phyloP scores from a whole-genome alignment of 805 yeast genomes.

The Cephaloascus fragrans region DNA sequence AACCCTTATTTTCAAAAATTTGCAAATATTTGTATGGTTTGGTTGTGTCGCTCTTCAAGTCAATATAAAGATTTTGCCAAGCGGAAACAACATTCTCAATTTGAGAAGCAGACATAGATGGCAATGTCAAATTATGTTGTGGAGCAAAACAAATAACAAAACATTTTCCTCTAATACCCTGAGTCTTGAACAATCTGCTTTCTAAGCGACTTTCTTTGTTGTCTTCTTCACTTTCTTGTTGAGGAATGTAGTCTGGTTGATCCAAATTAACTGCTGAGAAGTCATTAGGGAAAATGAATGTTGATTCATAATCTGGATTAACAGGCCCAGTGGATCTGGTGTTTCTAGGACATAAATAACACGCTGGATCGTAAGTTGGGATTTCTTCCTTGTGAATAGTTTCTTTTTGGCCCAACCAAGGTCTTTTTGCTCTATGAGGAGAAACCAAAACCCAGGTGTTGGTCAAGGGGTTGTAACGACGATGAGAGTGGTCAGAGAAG shows the following conservation, averaged over 20 bases:
- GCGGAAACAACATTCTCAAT: conserved; percentile 42
- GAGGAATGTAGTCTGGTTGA: conserved; percentile 34
- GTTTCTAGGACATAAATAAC: conserved; percentile 70
- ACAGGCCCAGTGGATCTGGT: conserved; percentile 48
- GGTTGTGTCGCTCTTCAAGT: conserved; percentile 24
- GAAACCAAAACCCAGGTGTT: conserved; percentile 62
- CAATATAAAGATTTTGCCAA: conserved; percentile 47
- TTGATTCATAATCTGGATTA: conserved; percentile 47
- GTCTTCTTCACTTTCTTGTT: conserved; percentile 7
- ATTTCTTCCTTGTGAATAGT: conserved; percentile 25
- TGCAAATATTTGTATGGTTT: conserved; percentile 47
- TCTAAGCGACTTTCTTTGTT: conserved; percentile 15
- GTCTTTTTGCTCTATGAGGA: conserved; percentile 70
- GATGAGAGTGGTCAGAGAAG: conserved; percentile 51
- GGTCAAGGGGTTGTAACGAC: conserved; percentile 63
- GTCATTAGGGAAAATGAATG: conserved; percentile 59
- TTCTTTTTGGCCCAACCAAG: conserved; percentile 75
- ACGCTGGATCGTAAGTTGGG: conserved; percentile 52
- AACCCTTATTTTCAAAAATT: conserved; percentile 70
- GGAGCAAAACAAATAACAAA: conserved; percentile 68
- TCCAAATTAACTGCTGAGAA: conserved; percentile 58
- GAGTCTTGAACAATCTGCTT: conserved; percentile 37
- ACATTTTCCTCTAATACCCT: conserved; percentile 59
- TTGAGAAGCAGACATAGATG: conserved; percentile 41
- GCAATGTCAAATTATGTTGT: conserved; percentile 55